Percentiles rank a stretch among this genome's conserved stretches.
These are phyloP conservation scores for Fusarium metavorans DNA, from an alignment of 2,329 filamentous ascomycete genomes.

Conservation along the genomic window DNA sequence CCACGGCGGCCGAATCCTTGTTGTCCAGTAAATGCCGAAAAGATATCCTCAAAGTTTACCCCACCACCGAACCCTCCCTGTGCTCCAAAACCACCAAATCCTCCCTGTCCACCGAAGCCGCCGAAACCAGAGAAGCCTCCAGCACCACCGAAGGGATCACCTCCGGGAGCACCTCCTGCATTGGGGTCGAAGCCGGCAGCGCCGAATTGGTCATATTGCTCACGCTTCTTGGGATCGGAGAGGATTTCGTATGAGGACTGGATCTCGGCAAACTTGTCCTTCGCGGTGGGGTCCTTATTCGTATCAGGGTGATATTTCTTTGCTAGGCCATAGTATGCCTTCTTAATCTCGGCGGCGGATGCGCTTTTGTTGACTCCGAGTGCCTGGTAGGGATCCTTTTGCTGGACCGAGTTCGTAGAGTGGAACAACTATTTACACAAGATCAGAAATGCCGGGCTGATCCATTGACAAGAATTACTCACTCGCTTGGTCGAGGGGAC, in stretches of 20 bases:
- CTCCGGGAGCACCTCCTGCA: conserved; percentile 68
- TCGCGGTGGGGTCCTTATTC: conserved; percentile 93
- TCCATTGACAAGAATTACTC: conserved; percentile 34
- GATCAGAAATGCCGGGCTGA: conserved; percentile 30
- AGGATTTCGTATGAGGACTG: conserved; percentile 95
- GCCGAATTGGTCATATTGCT: conserved; percentile 92
- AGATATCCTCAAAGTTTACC: conserved; percentile 97
- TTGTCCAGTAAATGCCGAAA: conserved; percentile 82
- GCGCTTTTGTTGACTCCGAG: conserved; percentile 87
- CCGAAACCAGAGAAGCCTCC: conserved; percentile 72
- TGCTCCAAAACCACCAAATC: conserved; percentile 39
- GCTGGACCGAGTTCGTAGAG: conserved; percentile 65
- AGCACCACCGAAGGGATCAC: conserved; percentile 63
- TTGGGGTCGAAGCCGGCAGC: conserved; percentile 87
- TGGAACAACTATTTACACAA: conserved; percentile 64
- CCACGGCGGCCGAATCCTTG: conserved; percentile 64
- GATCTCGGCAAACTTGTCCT: conserved; percentile 93
- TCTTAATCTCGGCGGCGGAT: conserved; percentile 92
- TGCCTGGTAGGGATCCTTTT: conserved; percentile 86
- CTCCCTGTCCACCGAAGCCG: conserved; percentile 34
- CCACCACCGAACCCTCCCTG: conserved; percentile 81
- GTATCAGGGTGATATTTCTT: conserved; percentile 99
- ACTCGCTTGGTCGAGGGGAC: conserved; percentile 44
- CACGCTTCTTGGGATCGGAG: conserved; percentile 91
- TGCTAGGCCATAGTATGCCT: conserved; percentile 96